phyloP scores from a whole-genome alignment of 495 filamentous ascomycete genomes.

The Rhypophila decipiens region DNA sequence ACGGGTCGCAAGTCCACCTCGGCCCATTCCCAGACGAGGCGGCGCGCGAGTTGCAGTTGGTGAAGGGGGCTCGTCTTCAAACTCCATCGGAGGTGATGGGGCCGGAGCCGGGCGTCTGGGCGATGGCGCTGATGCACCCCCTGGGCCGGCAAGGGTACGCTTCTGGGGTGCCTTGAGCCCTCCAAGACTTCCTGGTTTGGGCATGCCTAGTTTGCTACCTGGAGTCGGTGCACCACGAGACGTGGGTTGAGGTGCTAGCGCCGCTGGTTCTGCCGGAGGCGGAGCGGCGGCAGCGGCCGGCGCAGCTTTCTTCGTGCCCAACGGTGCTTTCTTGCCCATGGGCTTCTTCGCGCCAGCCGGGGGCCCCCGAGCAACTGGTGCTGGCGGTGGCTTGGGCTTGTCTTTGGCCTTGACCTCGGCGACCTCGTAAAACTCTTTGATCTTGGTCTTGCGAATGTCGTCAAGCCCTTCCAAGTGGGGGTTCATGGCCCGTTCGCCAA shows the following conservation, averaged over 20 bases:
- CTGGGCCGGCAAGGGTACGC: slow-evolving; percentile 48
- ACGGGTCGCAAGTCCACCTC: slow-evolving; percentile 77
- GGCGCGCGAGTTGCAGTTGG: slow-evolving; percentile 34
- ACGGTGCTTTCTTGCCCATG: slow-evolving; percentile 37
- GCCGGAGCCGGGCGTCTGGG: slow-evolving; percentile 59
- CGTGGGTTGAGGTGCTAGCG: slow-evolving; percentile 52
- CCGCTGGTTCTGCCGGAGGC: slow-evolving; percentile 29
- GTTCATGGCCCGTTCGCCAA: slow-evolving; percentile 95
- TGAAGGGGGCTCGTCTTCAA: slow-evolving; percentile 51
- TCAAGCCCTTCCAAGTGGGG: slow-evolving; percentile 92
- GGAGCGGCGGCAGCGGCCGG: slow-evolving; percentile 38
- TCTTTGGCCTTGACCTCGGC: slow-evolving; percentile 97
- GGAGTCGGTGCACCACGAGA: slow-evolving; percentile 51
- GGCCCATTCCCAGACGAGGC: slow-evolving; percentile 62
- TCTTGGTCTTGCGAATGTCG: slow-evolving; percentile 91
- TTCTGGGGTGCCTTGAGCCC: slow-evolving; percentile 66
- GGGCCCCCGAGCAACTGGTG: slow-evolving; percentile 55
- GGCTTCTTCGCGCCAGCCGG: slow-evolving; percentile 44
- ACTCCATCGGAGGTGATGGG: slow-evolving; percentile 34
- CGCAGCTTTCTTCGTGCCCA: slow-evolving; percentile 40
- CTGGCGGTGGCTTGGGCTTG: slow-evolving; percentile 76
- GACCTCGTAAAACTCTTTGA: slow-evolving; percentile 88
- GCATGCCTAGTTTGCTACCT: slow-evolving; percentile 55
- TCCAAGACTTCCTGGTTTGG: slow-evolving; percentile 63
- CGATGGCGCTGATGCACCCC: slow-evolving; percentile 48